Conservation (phyloP, 176 grass and related monocot species). For the Aegilops longissima region DNA sequence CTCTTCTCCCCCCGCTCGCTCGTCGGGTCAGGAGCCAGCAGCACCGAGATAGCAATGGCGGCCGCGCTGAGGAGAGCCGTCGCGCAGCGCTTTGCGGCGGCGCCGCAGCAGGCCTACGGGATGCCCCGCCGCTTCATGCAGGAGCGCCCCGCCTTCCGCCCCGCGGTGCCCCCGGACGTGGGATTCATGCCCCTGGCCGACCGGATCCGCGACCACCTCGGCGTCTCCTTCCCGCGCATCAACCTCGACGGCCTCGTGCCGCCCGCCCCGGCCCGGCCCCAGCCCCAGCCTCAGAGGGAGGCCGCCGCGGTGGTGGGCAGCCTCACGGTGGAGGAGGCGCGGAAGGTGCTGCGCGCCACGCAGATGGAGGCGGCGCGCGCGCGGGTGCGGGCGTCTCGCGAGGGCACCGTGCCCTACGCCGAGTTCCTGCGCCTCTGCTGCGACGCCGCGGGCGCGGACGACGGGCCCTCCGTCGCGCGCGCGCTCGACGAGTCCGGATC, state of each 20-base stretch:
- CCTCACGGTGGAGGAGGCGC: conserved; percentile 65
- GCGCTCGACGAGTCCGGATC: conserved; percentile 87
- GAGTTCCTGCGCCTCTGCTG: conserved; percentile 69
- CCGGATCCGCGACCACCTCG: conserved; percentile 72
- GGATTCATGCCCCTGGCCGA: conserved; percentile 51
- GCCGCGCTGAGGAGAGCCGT: conserved; percentile 57
- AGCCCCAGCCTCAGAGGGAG: not conserved
- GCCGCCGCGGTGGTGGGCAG: not conserved
- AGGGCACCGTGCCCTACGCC: conserved; percentile 53
- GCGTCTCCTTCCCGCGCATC: conserved; percentile 54
- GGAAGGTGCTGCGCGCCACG: conserved; percentile 71
- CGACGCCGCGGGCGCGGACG: conserved; percentile 53
- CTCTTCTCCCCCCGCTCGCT: not conserved
- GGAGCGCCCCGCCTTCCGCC: conserved; percentile 66
- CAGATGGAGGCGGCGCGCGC: conserved; percentile 73
- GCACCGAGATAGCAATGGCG: conserved; percentile 50
- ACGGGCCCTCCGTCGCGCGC: conserved; percentile 57
- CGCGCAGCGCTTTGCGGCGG: conserved; percentile 42
- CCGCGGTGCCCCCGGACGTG: conserved; percentile 57
- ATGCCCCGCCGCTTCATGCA: conserved; percentile 63
- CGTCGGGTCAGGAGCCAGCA: not conserved
- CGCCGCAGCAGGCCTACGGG: conserved; percentile 27
- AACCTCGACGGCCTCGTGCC: conserved; percentile 77
- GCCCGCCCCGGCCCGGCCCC: conserved; percentile 22
- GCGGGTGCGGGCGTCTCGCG: conserved; percentile 44